These are phyloP conservation scores for Arthromyces matolae DNA, from an alignment of 768 basidiomycete genomes.

Conservation along the genomic window DNA sequence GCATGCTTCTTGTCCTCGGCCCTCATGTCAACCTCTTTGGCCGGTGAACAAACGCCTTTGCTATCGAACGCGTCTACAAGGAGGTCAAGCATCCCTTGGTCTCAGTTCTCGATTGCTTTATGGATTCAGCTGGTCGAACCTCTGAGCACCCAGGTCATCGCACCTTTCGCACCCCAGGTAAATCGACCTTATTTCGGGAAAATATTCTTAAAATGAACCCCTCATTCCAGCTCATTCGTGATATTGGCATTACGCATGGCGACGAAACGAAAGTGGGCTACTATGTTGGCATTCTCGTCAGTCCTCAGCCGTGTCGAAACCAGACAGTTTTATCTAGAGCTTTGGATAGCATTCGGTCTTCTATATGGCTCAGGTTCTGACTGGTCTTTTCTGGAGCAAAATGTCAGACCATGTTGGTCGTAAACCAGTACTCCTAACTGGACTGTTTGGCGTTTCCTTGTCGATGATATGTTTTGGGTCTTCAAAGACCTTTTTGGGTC, in stretches of 20 bases:
- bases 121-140: conserved; percentile 75
- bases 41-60: conserved; percentile 62
- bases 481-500: conserved; percentile 62
- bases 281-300: conserved; percentile 73
- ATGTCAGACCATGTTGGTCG: conserved; percentile 70
- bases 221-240: conserved; percentile 58
- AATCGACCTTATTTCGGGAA: no score
- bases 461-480: conserved; percentile 76
- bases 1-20: neutral
- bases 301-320: conserved; percentile 11
- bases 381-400: conserved; percentile 73
- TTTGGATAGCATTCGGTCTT: conserved; percentile 65
- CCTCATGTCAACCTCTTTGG: conserved; percentile 4
- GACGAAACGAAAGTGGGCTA: conserved; percentile 72
- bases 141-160: conserved; percentile 69
- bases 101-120: conserved; percentile 64
- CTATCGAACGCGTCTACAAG: conserved; percentile 35
- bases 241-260: conserved; percentile 66
- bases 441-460: conserved; percentile 58
- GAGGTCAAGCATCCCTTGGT: conserved; percentile 59
- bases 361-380: conserved; percentile 68
- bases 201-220: no score
- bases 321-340: neutral
- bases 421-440: conserved; percentile 68
- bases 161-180: conserved; percentile 75